Percentiles rank a stretch among this genome's conserved stretches.
These are phyloP conservation scores for Ceratocystis papillata DNA, from an alignment of 2,329 filamentous ascomycete species.

Conservation along the genomic window DNA sequence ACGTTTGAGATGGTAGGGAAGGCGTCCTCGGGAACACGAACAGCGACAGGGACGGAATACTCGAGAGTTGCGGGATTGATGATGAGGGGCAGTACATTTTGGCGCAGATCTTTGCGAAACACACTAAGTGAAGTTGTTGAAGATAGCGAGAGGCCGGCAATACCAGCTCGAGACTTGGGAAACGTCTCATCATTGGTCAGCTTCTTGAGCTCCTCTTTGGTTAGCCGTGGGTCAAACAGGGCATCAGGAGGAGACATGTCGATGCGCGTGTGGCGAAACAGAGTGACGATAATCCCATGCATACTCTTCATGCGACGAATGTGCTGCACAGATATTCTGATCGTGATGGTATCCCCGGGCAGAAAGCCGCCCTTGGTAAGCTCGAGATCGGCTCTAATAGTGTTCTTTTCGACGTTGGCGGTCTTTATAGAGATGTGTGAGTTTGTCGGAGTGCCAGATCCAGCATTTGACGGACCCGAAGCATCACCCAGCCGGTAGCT, in stretches of 20 bases:
- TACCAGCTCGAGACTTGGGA: constrained; percentile 73
- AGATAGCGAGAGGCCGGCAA: constrained; percentile 75
- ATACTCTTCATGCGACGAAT: constrained; percentile 83
- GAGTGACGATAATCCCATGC: constrained; percentile 82
- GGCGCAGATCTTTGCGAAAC: constrained; percentile 90
- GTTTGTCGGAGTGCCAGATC: constrained; percentile 20
- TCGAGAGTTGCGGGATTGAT: constrained; percentile 71
- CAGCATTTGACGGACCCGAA: neutral
- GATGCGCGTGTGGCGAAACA: constrained; percentile 83
- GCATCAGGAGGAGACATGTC: constrained; percentile 56
- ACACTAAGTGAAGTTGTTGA: constrained; percentile 78
- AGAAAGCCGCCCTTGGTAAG: constrained; percentile 72
- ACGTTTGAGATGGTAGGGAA: constrained; percentile 88
- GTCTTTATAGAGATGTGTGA: constrained; percentile 19
- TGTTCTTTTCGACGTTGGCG: constrained; percentile 49
- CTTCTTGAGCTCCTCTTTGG: constrained; percentile 55
- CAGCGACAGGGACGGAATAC: constrained; percentile 67
- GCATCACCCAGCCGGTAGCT: constrained; percentile 13
- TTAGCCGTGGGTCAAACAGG: constrained; percentile 41
- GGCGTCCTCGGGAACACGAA: constrained; percentile 77
- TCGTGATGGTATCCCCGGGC: constrained; percentile 69
- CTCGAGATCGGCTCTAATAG: constrained; percentile 78
- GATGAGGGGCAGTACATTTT: constrained; percentile 78
- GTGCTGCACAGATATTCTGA: constrained; percentile 75
- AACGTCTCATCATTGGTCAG: constrained; percentile 73